Conservation (phyloP, 371 early-diverging fungal genomes). For the Mucor circinelloides region DNA sequence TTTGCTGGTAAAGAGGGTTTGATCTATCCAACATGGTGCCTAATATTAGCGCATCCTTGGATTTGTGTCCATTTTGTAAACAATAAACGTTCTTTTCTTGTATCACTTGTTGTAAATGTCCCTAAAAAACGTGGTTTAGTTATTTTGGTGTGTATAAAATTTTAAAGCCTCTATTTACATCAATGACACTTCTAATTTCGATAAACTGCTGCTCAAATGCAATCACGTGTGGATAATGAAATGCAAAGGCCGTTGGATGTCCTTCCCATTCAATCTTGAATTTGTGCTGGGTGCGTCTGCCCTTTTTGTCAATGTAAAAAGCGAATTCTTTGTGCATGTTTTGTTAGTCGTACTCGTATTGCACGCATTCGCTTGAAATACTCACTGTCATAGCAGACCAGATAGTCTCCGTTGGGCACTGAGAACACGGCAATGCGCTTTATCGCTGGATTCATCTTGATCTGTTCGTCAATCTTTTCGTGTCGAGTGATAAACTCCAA, state of each 20-base stretch:
- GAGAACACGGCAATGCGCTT: conserved; percentile 39
- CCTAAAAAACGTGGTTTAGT: conserved; percentile 33
- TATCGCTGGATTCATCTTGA: conserved; percentile 17
- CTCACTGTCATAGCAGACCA: conserved; percentile 49
- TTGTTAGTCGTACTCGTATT: neutral
- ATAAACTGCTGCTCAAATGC: conserved; percentile 42
- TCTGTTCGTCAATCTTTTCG: conserved; percentile 29
- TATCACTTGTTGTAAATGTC: conserved; percentile 69
- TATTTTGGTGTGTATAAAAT: neutral
- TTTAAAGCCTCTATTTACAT: conserved; percentile 12
- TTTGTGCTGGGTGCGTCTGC: conserved; percentile 28
- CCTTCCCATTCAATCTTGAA: conserved; percentile 46
- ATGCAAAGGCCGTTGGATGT: conserved; percentile 36
- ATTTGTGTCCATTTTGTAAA: conserved; percentile 53
- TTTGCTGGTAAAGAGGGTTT: conserved; percentile 30
- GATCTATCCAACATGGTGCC: conserved; percentile 41
- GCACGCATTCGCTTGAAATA: neutral
- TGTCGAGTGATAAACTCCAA: conserved; percentile 35
- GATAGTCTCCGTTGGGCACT: conserved; percentile 32
- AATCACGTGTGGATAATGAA: conserved; percentile 36
- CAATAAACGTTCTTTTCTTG: conserved; percentile 60
- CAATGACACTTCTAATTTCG: conserved; percentile 29
- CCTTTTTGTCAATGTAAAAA: conserved; percentile 42
- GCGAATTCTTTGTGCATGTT: conserved; percentile 25
- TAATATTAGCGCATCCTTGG: conserved; percentile 36